Evolutionary conservation across 208 protist genomes (phyloP), one percentile per base, ranked within the genome.

Genomic region (Trypanosoma melophagium): DNA sequence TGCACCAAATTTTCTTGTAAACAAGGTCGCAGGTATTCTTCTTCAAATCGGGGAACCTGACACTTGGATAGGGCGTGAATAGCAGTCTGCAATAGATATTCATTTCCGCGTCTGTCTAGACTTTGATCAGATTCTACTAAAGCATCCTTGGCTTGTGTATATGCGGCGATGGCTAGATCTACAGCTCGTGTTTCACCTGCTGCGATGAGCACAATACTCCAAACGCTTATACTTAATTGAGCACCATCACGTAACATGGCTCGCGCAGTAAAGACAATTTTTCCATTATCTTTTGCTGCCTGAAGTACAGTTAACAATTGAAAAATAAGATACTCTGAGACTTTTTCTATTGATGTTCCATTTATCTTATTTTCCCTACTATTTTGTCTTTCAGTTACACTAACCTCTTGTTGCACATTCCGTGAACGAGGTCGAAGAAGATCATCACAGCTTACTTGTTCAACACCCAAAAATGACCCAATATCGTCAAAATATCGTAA

Each of bases 31-130:
- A 94, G 61, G 62, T 90, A 91, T 14, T 78, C 65, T 47, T 74
- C 65, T 62, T 90, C 80, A 66, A 81, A 94, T 40, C 79, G 42
- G 5, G 71, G 62, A n/a, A 91, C 25, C 60, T 90, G 85, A 47
- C 84, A 90, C 66, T 84, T 87, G 21, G 88, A 87, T 24, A 94
- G 78, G 0, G 85, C 77, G 58, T 73, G 78, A 57, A 94, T 71
- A 9, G 85, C 53, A 14, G 85, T 94, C 49, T 91, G 84, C 24
- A 94, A 77, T 24, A 94, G 71, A 62, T 94, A 94, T 71, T 88
- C 81, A 56, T 71, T 77, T n/a, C 62, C 70, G 38, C 65, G 65
- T 21, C 65, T 76, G 73, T 84, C 80, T 22, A 40, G 10, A 12
- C 21, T 19, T 16, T 47, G 63, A 14, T 8, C 19, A 19, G 13